Evolutionary conservation across 768 basidiomycete species (phyloP), one percentile per base, ranked within the genome.

Genomic region (Leccinum olivaceopallidum): DNA sequence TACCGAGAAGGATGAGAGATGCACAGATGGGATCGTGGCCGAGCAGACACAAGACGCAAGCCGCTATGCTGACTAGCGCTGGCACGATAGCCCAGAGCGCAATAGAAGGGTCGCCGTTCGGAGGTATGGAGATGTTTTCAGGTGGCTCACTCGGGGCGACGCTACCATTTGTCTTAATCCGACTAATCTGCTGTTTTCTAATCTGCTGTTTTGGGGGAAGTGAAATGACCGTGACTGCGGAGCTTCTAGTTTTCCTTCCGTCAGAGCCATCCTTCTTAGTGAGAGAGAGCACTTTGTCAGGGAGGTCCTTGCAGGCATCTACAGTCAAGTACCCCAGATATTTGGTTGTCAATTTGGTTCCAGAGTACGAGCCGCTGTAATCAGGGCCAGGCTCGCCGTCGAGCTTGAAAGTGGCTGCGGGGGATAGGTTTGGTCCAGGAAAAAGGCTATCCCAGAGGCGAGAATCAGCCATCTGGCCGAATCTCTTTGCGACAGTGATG

Each of bases 291-390:
- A 9, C 26, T 20, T 51, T 52, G 20, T 4, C 3, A 14, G 37
- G 18, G 13, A 0, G 9, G 0, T 22, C 36, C 14, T 20, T 30
- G 37, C 66, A 65, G 8, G 53, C 50, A 37, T 63, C 55, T 16
- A 62, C 55, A 4, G 22, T 83, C 80, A 75, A 88, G 86, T 56
- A 76, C 80, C 30, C 91, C 85, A 67, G 83, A 75, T 26, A 87
- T 77, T 49, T 83, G 79, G 68, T 83, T 78, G 5, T 72, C 79
- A 48, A 76, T 72, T 57, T 78, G 81, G 63, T 90, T 74, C 72
- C 89, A 81, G 54, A 94, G 76, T n/a, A 86, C 64, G 90, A 84
- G 1, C 89, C 85, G 62, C 86, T 85, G 72, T 84, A 94, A 63
- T 89, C 89, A 47, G 90, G 90, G 2, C 76, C 75, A 47, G n/a